These are phyloP conservation scores for Colletotrichum orbiculare DNA, from an alignment of 2,329 filamentous ascomycete species.

Conservation along the genomic window DNA sequence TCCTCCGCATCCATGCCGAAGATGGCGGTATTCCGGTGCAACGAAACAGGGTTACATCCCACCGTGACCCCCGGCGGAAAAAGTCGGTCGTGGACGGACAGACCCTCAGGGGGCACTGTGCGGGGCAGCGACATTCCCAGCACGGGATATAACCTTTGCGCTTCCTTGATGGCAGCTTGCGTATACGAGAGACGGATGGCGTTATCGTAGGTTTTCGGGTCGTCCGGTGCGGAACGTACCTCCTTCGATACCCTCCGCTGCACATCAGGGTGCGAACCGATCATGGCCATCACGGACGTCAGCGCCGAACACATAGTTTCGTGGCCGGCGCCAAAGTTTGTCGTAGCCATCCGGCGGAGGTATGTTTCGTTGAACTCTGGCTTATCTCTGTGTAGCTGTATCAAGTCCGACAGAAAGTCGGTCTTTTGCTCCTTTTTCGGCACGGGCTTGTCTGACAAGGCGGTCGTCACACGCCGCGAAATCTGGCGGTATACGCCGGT, in stretches of 20 bases:
- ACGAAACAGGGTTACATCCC: constrained; percentile 60
- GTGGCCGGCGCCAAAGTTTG: constrained; percentile 67
- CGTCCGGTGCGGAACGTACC: constrained; percentile 38
- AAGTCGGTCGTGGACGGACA: constrained; percentile 51
- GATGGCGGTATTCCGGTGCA: constrained; percentile 62
- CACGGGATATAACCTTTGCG: constrained; percentile 62
- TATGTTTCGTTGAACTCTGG: constrained; percentile 60
- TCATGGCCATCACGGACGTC: constrained; percentile 59
- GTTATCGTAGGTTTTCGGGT: constrained; percentile 41
- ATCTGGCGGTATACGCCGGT: constrained; percentile 49
- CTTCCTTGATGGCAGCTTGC: constrained; percentile 61
- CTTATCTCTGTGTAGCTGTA: constrained; percentile 56
- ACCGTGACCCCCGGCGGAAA: constrained; percentile 60
- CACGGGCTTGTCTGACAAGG: constrained; percentile 34
- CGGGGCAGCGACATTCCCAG: constrained; percentile 63
- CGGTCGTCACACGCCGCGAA: constrained; percentile 47
- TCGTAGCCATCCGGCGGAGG: constrained; percentile 62
- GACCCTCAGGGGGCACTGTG: constrained; percentile 50
- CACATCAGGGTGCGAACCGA: constrained; percentile 51
- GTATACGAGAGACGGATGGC: constrained; percentile 47
- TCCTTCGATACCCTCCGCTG: constrained; percentile 46
- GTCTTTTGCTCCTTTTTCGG: constrained; percentile 44
- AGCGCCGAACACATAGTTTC: constrained; percentile 65
- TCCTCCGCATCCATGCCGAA: constrained; percentile 58
- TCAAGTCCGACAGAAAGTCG: constrained; percentile 60